These are phyloP conservation scores for Cyanidiococcus yangmingshanensis DNA, from an alignment of 23 red algal genomes.

Conservation along the genomic window DNA sequence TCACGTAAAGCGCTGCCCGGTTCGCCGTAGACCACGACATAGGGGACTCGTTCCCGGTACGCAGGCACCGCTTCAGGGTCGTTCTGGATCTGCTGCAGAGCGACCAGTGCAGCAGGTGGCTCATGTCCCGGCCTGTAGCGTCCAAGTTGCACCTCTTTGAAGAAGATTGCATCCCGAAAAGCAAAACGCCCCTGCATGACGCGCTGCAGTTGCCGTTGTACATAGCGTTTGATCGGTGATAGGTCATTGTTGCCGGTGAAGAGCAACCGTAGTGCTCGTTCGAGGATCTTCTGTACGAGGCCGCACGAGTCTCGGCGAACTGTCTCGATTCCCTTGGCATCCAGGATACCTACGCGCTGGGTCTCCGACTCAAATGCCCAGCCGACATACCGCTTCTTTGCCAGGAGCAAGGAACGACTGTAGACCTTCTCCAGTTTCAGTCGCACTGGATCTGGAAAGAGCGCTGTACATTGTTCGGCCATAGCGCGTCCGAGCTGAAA, in stretches of 20 bases:
- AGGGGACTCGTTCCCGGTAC: slow-evolving; percentile 83
- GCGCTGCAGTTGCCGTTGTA: slow-evolving; percentile 40
- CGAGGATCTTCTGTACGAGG: slow-evolving; percentile 63
- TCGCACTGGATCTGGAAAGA: slow-evolving; percentile 61
- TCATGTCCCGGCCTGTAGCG: slow-evolving; percentile 45
- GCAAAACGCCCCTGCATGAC: slow-evolving; percentile 41
- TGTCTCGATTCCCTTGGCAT: slow-evolving; percentile 96
- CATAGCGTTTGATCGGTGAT: slow-evolving; percentile 41
- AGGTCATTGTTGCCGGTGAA: slow-evolving; percentile 66
- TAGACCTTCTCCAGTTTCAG: slow-evolving; percentile 97
- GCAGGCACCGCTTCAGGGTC: slow-evolving; percentile 63
- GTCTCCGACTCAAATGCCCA: slow-evolving; percentile 64
- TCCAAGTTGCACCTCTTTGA: slow-evolving; percentile 66
- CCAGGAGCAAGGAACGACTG: slow-evolving; percentile 55
- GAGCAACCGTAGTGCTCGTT: slow-evolving; percentile 55
- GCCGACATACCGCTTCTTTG: slow-evolving; percentile 97
- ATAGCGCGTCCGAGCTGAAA: slow-evolving; percentile 61
- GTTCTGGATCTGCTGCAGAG: slow-evolving; percentile 29
- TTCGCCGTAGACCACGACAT: slow-evolving; percentile 70
- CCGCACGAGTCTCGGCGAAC: slow-evolving; percentile 78
- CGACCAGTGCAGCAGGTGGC: slow-evolving; percentile 84
- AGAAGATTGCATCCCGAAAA: slow-evolving; percentile 69
- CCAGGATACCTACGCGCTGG: slow-evolving; percentile 50
- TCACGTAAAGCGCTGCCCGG: slow-evolving; percentile 69
- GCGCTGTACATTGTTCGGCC: slow-evolving; percentile 30